Evolutionary conservation across 2,329 filamentous ascomycete species (phyloP).

Genomic region (Trichoderma sp.): DNA sequence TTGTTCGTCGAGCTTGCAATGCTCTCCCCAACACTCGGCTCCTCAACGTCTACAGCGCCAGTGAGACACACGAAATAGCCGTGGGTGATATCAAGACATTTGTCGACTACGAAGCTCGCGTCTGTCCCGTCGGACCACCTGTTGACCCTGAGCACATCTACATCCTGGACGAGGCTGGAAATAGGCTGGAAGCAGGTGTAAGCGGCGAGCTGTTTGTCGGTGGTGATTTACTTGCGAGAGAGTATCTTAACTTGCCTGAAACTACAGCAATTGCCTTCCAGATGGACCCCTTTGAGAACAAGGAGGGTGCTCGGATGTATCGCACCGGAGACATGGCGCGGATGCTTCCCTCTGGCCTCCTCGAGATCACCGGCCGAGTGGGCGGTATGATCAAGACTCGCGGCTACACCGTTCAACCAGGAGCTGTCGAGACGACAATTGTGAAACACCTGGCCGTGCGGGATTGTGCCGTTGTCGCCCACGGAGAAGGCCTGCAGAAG

Average conservation of each 20-base stretch:
- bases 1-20: conserved; percentile 64
- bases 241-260: conserved; percentile 77
- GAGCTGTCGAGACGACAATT: conserved; percentile 72
- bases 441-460: conserved; percentile 66
- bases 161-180: conserved; percentile 66
- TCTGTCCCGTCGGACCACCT: conserved; percentile 71
- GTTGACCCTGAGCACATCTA: conserved; percentile 67
- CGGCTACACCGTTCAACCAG: conserved; percentile 74
- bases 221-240: conserved; percentile 68
- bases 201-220: conserved; percentile 74
- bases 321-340: conserved; percentile 69
- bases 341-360: conserved; percentile 61
- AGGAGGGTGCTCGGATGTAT: conserved; percentile 66
- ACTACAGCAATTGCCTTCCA: conserved; percentile 71
- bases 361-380: conserved; percentile 74
- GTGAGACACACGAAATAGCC: conserved; percentile 77
- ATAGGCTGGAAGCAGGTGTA: conserved; percentile 58
- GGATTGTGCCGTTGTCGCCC: conserved; percentile 68
- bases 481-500: conserved; percentile 71
- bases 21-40: conserved; percentile 66
- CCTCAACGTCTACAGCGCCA: conserved; percentile 78
- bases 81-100: conserved; percentile 72
- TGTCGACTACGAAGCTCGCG: conserved; percentile 57
- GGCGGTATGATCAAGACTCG: conserved; percentile 79
- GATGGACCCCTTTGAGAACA: conserved; percentile 59